Base-by-base conservation (phyloP, 148 eudicot species). In the Simmondsia chinensis region DNA sequence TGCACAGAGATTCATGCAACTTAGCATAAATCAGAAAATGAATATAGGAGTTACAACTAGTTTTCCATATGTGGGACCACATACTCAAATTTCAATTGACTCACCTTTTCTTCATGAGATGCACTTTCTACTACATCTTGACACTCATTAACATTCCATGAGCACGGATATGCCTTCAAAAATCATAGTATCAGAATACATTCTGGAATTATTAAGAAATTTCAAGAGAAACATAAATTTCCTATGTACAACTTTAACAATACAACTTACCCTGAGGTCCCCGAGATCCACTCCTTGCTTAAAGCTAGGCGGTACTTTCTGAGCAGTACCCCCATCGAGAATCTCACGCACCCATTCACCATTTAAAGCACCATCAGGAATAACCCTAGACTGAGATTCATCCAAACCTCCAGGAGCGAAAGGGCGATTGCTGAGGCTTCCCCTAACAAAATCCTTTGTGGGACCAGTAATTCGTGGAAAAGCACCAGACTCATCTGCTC, bases 401-500 rank as follows among this genome's bases (percentile, higher is more conserved):
- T 85, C 84, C 56, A 91, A 63, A 49, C 97, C 97, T 35, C 97
- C 97, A 19, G 97, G 97, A 43, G 76, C 88, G 62, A 91, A 91
- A 56, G 97, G 97, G 29, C 97, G 97, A 57, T 54, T 85, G 54
- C 65, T 77, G 48, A 91, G 59, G 76, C 95, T 82, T 50, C 97
- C 97, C 59, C 73, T 82, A 2, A 91, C 94, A 68, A 82, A 85
- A 60, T 91, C 99, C 64, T 82, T 85, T 42, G 94, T 73, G 40
- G 94, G 81, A 46, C 99, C 99, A 47, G 66, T 66, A 35, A 91
- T 79, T 42, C 94, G 85, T 10, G 97, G 97, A 62, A 91, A 61
- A 46, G 77, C 74, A 48, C 74, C 83, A 56, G 89, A 70, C 55
- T 70, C 79, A 49, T 72, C 81, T 25, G 68, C 72, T 55, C 76